phyloP scores from a whole-genome alignment of 2,329 filamentous ascomycete species.

The Monilinia fructicola region DNA sequence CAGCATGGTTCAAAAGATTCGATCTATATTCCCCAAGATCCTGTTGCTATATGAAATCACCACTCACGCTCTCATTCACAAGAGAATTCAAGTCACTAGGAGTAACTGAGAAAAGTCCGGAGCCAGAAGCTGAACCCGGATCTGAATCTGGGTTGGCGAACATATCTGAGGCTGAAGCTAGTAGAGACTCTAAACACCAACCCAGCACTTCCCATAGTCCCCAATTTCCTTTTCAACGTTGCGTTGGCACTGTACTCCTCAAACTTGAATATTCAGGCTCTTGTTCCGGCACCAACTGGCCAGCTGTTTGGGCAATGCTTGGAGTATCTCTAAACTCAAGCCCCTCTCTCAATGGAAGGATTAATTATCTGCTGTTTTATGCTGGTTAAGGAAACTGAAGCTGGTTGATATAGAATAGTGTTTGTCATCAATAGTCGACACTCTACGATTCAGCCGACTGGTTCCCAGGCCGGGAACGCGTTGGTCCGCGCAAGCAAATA shows the following conservation, averaged over 20 bases:
- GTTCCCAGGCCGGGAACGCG: no score
- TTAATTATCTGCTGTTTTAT: no score
- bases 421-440: no score
- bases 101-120: not conserved
- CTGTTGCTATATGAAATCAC: not conserved
- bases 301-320: not conserved
- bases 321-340: not conserved
- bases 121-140: not conserved
- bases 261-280: not conserved
- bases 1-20: slow-evolving; percentile 8
- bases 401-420: no score
- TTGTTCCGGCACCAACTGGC: not conserved
- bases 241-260: not conserved
- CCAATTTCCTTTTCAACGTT: not conserved
- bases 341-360: no score
- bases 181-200: no score
- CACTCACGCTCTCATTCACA: not conserved
- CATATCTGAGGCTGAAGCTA: not conserved
- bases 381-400: no score
- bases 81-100: slow-evolving; percentile 5
- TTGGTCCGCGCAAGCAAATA: no score
- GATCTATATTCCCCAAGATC: not conserved
- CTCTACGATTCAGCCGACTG: no score
- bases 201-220: no score
- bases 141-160: not conserved